A percentile compares a stretch with the other conserved stretches of the same genome.
Evolutionary conservation across 805 yeast genomes (phyloP).

Genomic region (Pachysolen tannophilus): DNA sequence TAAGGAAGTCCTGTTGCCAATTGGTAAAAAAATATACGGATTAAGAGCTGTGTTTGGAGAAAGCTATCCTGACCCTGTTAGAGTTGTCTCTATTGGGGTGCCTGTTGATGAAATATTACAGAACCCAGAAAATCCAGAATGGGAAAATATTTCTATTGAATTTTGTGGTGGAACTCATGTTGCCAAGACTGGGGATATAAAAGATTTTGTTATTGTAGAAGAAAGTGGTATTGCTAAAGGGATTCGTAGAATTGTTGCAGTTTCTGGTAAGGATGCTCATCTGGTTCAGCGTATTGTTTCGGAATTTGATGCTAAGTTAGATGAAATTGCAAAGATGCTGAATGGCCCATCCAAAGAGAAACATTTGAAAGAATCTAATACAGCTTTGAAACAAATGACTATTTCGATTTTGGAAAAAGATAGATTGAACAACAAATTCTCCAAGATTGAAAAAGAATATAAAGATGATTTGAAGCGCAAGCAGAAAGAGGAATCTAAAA

Average conservation of each 20-base stretch:
- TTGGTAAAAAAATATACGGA: constrained; percentile 71
- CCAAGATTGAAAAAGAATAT: constrained; percentile 73
- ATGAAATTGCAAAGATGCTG: constrained; percentile 51
- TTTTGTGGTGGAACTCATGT: constrained; percentile 99
- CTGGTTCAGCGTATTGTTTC: constrained; percentile 81
- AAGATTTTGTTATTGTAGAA: constrained; percentile 82
- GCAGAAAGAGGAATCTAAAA: constrained; percentile 83
- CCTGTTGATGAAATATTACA: constrained; percentile 75
- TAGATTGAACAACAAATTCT: constrained; percentile 64
- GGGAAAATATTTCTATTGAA: constrained; percentile 79
- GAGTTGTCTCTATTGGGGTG: constrained; percentile 93
- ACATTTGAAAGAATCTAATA: constrained; percentile 76
- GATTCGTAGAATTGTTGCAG: constrained; percentile 95
- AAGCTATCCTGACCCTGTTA: constrained; percentile 97
- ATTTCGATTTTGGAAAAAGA: constrained; percentile 79
- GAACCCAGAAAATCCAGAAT: constrained; percentile 63
- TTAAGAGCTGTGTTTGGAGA: constrained; percentile 98
- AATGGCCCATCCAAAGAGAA: constrained; percentile 77
- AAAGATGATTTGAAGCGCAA: constrained; percentile 82
- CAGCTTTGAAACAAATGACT: constrained; percentile 70
- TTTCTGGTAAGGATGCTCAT: constrained; percentile 84
- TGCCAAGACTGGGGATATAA: constrained; percentile 84
- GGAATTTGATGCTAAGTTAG: constrained; percentile 58
- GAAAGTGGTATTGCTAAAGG: constrained; percentile 99
- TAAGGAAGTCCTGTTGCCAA: constrained; percentile 68